Base-by-base conservation (phyloP, 257 asterid species). In the Salvia rosmarinus region DNA sequence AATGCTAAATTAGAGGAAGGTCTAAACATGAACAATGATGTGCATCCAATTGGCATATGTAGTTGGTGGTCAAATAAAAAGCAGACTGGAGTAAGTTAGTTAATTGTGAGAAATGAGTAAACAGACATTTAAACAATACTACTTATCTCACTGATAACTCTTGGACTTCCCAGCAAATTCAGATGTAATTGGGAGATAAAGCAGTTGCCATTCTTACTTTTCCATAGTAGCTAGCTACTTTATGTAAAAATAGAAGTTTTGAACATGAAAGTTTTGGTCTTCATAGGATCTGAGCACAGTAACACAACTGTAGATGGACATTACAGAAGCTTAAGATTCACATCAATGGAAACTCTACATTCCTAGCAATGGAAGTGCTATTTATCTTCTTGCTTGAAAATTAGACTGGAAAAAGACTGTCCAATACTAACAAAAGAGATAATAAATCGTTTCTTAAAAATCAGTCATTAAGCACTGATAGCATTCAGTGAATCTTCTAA, bases 371-470 rank as follows among this genome's bases (percentile, higher is more conserved):
- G 3, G 19, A 16, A 63, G 14, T 39, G 35, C 6, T 4, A 0
- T 7, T 9, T 63, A 63, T 12, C 10, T 20, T 40, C 20, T 37
- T 40, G 3, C 20, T 58, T 14, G 25, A 2, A 40, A 19, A 10
- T 20, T 63, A 7, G 68, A 62, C 34, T 10, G 8, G 0, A 17
- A 16, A 17, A 32, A 19, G 51, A 9, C 58, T 52, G 28, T 50
- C 60, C 16, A 60, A n/a, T 47, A 35, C 9, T 30, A n/a, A 30
- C n/a, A 20, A 58, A 58, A 50, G 11, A 50, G 49, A 35, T 60
- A 68, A 23, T 37, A 40, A 11, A 50, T 17, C 55, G 49, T 66
- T 61, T 72, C 28, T 67, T 49, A 30, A 68, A 46, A 71, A 43
- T 54, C 42, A 47, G 64, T 17, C 35, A 23, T 63, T 10, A 54